Percentiles rank a stretch among this genome's conserved stretches.
These are phyloP conservation scores for Aegilops umbellulata DNA, from an alignment of 176 grass and related monocot genomes.

Conservation along the genomic window DNA sequence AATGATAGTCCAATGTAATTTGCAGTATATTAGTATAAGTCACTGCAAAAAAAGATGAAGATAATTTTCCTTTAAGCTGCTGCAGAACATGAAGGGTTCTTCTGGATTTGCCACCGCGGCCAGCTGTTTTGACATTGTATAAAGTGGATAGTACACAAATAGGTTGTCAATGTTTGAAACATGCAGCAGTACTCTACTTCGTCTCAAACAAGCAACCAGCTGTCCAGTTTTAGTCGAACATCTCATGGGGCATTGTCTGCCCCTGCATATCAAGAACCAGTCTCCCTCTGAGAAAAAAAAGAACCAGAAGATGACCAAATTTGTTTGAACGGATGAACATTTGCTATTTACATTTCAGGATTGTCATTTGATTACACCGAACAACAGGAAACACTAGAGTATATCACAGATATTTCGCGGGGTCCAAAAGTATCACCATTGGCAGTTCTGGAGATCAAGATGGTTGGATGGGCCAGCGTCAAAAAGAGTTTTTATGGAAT, in stretches of 20 bases:
- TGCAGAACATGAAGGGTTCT: background rate
- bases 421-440: background rate
- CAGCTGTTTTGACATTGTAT: background rate
- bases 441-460: background rate
- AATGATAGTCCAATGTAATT: constrained; percentile 11
- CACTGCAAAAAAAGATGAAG: background rate
- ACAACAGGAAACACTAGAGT: background rate
- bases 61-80: background rate
- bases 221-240: background rate
- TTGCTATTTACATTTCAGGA: background rate
- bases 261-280: too few relatives aligned
- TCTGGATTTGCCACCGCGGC: background rate
- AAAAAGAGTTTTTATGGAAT: background rate
- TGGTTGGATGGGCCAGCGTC: background rate
- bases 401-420: too few relatives aligned
- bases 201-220: background rate
- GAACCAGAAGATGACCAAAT: background rate
- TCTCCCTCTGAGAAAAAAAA: background rate
- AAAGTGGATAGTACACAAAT: background rate
- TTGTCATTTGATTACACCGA: background rate
- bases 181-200: background rate
- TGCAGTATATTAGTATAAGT: background rate
- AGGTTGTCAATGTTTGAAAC: background rate
- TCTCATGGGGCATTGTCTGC: too few relatives aligned
- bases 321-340: background rate